Evolutionary conservation across 768 basidiomycete species (phyloP).

Genomic region (Tricholoma bakamatsutake): DNA sequence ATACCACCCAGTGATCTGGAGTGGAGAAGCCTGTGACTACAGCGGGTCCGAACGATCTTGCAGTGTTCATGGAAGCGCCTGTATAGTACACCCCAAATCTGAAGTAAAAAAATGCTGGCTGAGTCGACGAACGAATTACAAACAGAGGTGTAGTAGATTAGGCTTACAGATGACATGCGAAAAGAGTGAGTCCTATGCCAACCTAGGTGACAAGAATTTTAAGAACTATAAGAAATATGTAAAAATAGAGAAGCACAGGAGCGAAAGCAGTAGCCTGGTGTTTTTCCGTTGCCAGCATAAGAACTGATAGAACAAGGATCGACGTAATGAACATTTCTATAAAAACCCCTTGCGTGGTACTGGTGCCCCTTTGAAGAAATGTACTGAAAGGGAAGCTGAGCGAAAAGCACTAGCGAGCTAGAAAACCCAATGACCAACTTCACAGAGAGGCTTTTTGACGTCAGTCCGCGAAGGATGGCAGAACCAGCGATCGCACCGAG

Average conservation of each 20-base stretch:
- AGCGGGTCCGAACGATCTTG: slow-evolving; percentile 66
- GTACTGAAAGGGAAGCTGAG: slow-evolving; percentile 34
- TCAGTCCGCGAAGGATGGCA: slow-evolving; percentile 47
- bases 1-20: slow-evolving; percentile 55
- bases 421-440: slow-evolving; percentile 34
- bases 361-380: slow-evolving; percentile 38
- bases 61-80: slow-evolving; percentile 64
- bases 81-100: slow-evolving; percentile 61
- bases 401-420: neutral
- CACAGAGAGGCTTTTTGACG: slow-evolving; percentile 47
- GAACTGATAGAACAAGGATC: slow-evolving; percentile 52
- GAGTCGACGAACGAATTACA: neutral
- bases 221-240: neutral
- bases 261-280: slow-evolving; percentile 61
- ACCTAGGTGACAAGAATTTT: slow-evolving; percentile 28
- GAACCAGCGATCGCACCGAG: slow-evolving; percentile 55
- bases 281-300: slow-evolving; percentile 72
- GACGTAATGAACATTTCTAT: slow-evolving; percentile 70
- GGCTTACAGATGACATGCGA: slow-evolving; percentile 54
- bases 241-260: slow-evolving; percentile 37
- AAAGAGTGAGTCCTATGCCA: slow-evolving; percentile 61
- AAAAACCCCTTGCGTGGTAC: slow-evolving; percentile 54
- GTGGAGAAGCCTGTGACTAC: slow-evolving; percentile 55
- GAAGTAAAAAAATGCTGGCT: neutral
- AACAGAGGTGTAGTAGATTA: neutral